Evolutionary conservation across 2,329 filamentous ascomycete genomes (phyloP), one percentile per base, ranked within the genome.

Genomic region (Ramichloridium luteum): DNA sequence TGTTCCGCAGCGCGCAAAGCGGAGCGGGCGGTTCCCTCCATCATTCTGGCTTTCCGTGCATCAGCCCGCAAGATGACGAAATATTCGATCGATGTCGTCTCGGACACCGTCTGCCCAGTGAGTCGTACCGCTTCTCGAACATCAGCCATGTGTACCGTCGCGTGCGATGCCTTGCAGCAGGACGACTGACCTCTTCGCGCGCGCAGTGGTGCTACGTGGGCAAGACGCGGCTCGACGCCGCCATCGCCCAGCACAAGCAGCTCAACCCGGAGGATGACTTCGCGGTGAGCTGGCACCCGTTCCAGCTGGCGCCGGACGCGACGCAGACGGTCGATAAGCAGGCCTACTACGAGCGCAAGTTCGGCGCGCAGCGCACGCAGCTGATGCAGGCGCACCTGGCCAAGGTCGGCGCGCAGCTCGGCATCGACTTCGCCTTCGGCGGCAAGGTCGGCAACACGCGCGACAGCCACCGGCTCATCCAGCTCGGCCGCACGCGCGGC

Each of bases 141-240:
- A 13, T 15, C 28, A 13, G 16, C 6, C n/a, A 13, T 12, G 11
- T 16, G 30, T 28, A 18, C 35, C 38, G 29, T 39, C 18, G 10
- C n/a, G 10, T 27, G 9, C 6, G 3, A 27, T 5, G 13, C 25
- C 6, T 5, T 27, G 13, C 25, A 6, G 5, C 17, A 22, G n/a
- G n/a, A n/a, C n/a, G n/a, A n/a, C n/a, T n/a, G n/a, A n/a, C n/a
- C n/a, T n/a, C n/a, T n/a, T n/a, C n/a, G n/a, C n/a, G n/a, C n/a
- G n/a, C n/a, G n/a, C n/a, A n/a, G n/a, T n/a, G 39, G 48, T 67
- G 84, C 65, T 90, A 85, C 55, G 65, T 92, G 11, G 84, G 83
- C 56, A 80, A 82, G 52, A 74, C 74, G 41, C 75, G 80, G 22
- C 70, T 93, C 23, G 72, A 78, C 30, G 70, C 69, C 39, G 82